A percentile compares a stretch with the other conserved stretches of the same genome.
Conservation (phyloP, 176 grass and related monocot genomes). For the Triticum turgidum region DNA sequence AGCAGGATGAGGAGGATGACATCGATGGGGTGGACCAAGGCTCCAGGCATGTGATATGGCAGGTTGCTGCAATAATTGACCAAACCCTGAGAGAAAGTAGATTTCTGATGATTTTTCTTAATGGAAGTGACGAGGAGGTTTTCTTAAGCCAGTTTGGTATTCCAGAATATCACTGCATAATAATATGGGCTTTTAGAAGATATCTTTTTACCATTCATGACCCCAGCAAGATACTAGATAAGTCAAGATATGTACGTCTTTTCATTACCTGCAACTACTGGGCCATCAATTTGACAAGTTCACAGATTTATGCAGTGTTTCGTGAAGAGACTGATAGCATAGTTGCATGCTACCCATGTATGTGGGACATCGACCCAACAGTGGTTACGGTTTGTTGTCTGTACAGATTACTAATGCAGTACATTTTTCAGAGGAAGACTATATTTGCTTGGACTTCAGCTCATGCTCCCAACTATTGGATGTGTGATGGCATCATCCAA, state of each 20-base stretch:
- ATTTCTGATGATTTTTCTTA: constrained; percentile 1
- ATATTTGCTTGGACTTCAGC: not conserved
- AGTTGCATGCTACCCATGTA: not conserved
- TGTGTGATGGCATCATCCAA: not conserved
- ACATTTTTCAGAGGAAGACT: not conserved
- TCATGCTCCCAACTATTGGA: not conserved
- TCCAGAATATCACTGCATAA: not conserved
- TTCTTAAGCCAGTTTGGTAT: not conserved
- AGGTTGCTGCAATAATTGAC: not conserved
- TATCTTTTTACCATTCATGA: not conserved
- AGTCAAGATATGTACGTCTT: not conserved
- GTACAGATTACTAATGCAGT: not conserved
- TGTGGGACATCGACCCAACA: rapidly evolving
- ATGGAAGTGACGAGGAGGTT: not conserved
- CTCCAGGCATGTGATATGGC: not conserved
- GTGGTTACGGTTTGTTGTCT: not conserved
- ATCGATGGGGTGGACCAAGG: not conserved
- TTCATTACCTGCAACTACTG: too few relatives aligned
- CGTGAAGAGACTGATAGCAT: not conserved
- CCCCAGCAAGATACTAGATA: too few relatives aligned
- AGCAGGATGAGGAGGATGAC: not conserved
- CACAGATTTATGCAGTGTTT: not conserved
- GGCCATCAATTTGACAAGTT: not conserved
- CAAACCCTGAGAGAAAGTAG: not conserved
- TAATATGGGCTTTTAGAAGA: not conserved